These are phyloP conservation scores for Neodidymelliopsis sp. DNA, from an alignment of 2,329 filamentous ascomycete species.

Conservation along the genomic window DNA sequence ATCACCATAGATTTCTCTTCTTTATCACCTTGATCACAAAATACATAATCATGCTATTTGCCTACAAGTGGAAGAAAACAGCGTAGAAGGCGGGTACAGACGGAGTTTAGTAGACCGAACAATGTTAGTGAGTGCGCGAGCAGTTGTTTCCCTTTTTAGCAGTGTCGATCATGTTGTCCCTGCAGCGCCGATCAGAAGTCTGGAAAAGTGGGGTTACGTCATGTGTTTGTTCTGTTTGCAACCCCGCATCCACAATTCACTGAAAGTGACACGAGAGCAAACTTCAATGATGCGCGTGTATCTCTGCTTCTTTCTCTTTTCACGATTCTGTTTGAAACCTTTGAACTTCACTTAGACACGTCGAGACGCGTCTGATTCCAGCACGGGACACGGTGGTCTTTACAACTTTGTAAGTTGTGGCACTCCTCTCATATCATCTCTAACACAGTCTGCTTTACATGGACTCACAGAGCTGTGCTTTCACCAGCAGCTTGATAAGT, in stretches of 20 bases:
- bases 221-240: slow-evolving; percentile 16
- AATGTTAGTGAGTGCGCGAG: too few species aligned
- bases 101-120: too few species aligned
- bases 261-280: not conserved
- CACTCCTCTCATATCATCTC: too few species aligned
- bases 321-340: not conserved
- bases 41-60: too few species aligned
- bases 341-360: not conserved
- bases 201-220: not conserved
- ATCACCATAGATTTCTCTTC: too few species aligned
- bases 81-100: too few species aligned
- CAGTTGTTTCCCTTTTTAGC: not conserved
- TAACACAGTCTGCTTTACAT: too few species aligned
- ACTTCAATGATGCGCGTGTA: not conserved
- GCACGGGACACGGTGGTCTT: slow-evolving; percentile 16
- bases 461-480: not conserved
- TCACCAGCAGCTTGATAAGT: too few species aligned
- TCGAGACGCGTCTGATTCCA: not conserved
- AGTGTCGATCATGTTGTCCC: slow-evolving; percentile 13
- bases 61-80: too few species aligned
- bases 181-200: slow-evolving; percentile 16
- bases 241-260: slow-evolving; percentile 1
- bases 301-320: not conserved
- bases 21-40: too few species aligned
- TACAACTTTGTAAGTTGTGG: not conserved